These are phyloP conservation scores for Royoungia palumana DNA, from an alignment of 768 basidiomycete genomes.

Conservation along the genomic window DNA sequence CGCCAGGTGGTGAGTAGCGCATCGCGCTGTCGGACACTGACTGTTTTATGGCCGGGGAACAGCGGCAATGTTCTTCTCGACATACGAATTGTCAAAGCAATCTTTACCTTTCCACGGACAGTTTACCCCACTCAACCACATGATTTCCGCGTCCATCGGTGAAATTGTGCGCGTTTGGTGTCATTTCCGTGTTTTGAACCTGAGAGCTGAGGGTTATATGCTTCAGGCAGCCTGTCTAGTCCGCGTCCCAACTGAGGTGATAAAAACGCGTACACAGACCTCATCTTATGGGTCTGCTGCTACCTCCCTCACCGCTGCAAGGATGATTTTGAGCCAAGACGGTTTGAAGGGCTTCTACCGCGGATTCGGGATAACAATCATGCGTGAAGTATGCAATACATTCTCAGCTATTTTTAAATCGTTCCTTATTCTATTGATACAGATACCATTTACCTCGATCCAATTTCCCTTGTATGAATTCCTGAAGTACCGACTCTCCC, in stretches of 20 bases:
- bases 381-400: slow-evolving; percentile 49
- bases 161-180: slow-evolving; percentile 46
- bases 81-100: slow-evolving; percentile 86
- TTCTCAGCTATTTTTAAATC: not conserved
- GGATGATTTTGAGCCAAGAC: slow-evolving; percentile 52
- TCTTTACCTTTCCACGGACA: slow-evolving; percentile 58
- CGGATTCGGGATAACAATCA: slow-evolving; percentile 80
- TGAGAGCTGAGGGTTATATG: slow-evolving; percentile 5
- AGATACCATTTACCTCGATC: slow-evolving; percentile 96
- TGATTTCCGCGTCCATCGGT: slow-evolving; percentile 56
- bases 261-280: slow-evolving; percentile 91
- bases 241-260: slow-evolving; percentile 93
- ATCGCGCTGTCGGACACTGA: not conserved
- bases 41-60: slow-evolving; percentile 5
- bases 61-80: slow-evolving; percentile 96
- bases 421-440: slow-evolving; percentile 9
- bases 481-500: slow-evolving; percentile 68
- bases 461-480: slow-evolving; percentile 96
- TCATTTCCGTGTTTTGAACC: slow-evolving; percentile 4
- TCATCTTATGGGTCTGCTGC: slow-evolving; percentile 63
- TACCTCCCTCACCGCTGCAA: slow-evolving; percentile 61
- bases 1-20: slow-evolving; percentile 77
- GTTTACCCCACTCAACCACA: slow-evolving; percentile 62
- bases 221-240: slow-evolving; percentile 81
- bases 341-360: slow-evolving; percentile 82